A percentile compares a stretch with the other conserved stretches of the same genome.
phyloP scores from a whole-genome alignment of 352 stramenopile genomes.

The Blastocystis sp. region DNA sequence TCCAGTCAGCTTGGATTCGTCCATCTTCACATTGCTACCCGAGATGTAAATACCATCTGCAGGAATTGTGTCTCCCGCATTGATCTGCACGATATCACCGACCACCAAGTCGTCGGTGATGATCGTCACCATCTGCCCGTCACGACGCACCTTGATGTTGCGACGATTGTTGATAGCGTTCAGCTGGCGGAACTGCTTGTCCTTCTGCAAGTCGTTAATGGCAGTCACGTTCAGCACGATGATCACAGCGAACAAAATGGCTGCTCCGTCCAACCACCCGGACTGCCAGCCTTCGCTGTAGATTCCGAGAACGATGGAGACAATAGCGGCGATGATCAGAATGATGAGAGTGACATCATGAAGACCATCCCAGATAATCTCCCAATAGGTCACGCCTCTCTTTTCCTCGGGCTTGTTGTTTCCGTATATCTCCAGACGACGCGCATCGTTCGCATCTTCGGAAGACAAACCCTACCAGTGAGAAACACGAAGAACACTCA shows the following conservation, averaged over 20 bases:
- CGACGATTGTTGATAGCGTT: constrained; percentile 75
- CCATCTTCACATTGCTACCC: constrained; percentile 77
- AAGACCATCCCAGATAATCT: constrained; percentile 80
- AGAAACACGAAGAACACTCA: not conserved
- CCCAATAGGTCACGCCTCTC: constrained; percentile 63
- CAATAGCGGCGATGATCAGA: constrained; percentile 73
- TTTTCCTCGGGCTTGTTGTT: constrained; percentile 62
- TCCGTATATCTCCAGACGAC: constrained; percentile 62
- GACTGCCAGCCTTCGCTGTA: constrained; percentile 69
- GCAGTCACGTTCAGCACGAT: constrained; percentile 79
- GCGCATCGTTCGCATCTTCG: constrained; percentile 36
- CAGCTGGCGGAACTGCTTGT: constrained; percentile 77
- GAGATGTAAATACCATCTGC: constrained; percentile 79
- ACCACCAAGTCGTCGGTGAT: constrained; percentile 74
- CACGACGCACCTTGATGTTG: constrained; percentile 75
- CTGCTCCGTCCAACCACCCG: constrained; percentile 79
- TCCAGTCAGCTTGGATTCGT: constrained; percentile 81
- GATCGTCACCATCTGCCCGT: constrained; percentile 64
- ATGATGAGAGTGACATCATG: constrained; percentile 82
- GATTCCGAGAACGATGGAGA: constrained; percentile 74
- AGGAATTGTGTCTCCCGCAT: constrained; percentile 78
- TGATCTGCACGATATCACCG: constrained; percentile 76
- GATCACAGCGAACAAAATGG: constrained; percentile 79
- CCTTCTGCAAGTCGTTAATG: constrained; percentile 82
- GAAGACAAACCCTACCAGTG: constrained; percentile 41